Evolutionary conservation across 2,329 filamentous ascomycete species (phyloP), one percentile per base, ranked within the genome.

Genomic region (Colletotrichum truncatum): DNA sequence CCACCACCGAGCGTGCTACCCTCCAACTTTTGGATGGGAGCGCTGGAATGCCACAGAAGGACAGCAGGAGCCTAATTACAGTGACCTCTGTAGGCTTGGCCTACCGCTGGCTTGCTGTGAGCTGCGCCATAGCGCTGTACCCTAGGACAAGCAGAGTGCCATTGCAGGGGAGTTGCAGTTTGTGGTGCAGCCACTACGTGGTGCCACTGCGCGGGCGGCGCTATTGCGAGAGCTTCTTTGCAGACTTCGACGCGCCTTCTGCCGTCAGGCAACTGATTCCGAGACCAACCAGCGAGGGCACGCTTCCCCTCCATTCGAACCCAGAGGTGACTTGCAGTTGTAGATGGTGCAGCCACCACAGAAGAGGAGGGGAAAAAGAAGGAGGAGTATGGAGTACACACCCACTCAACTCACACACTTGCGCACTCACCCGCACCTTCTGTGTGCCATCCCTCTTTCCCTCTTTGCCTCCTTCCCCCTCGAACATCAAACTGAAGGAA

Each of bases 191-290:
- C 55, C 55, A 38, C 45, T 64, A 23, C 54, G 18, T 23, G 16
- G 36, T 39, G n/a, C 30, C 26, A 54, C 34, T 21, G 46, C 46
- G 26, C 56, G 16, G 62, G 25, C 62, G 62, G 62, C 62, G 57
- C 49, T 48, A 21, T 36, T 43, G 38, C 41, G 26, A 46, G 62
- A 65, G 30, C 62, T 65, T 65, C 62, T 43, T 26, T 65, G 62
- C 62, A 65, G 62, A 48, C 56, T 65, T 65, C 62, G 62, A 65
- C 62, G 41, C 62, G 49, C 41, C 62, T 65, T 65, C 62, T 65
- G 56, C 62, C 62, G 34, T 54, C 48, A 10, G 7, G 4, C 46
- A 63, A 36, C 26, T 16, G 23, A 23, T 45, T 57, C 54, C 32
- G 9, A 46, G 51, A 21, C 51, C 51, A 54, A 41, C 14, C 51